These are phyloP conservation scores for Tricholoma hemisulphureum DNA, from an alignment of 768 basidiomycete species.

Conservation along the genomic window DNA sequence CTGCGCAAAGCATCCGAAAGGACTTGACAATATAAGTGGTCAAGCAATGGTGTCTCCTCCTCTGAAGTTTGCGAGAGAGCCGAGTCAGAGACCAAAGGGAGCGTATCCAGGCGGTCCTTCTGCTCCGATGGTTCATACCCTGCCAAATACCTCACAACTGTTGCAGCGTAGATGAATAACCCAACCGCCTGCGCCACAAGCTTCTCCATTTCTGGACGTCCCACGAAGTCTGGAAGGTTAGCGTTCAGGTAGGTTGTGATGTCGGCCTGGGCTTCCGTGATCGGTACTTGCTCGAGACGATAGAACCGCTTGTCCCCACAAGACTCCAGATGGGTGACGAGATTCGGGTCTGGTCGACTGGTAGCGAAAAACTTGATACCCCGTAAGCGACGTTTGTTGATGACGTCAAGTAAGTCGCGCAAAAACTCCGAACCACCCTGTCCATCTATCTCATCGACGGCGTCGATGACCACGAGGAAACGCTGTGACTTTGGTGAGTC, in stretches of 20 bases:
- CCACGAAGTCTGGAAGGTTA: neutral
- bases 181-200: slow-evolving; percentile 17
- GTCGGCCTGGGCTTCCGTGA: neutral
- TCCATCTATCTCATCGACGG: neutral
- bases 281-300: neutral
- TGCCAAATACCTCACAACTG: slow-evolving; percentile 18
- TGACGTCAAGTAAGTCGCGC: neutral
- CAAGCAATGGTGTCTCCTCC: neutral
- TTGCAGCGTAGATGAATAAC: slow-evolving; percentile 30
- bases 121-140: neutral
- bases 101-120: neutral
- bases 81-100: too few relatives aligned
- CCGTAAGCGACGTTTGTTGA: neutral
- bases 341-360: neutral
- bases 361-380: neutral
- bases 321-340: neutral
- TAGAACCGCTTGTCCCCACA: neutral
- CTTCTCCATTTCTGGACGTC: neutral
- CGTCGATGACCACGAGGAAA: neutral
- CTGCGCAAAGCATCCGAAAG: too few relatives aligned
- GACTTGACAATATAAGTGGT: too few relatives aligned
- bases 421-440: neutral
- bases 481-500: neutral
- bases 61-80: neutral
- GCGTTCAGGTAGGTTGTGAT: neutral